Evolutionary conservation across 257 asterid genomes (phyloP).

Genomic region (Capsicum baccatum): DNA sequence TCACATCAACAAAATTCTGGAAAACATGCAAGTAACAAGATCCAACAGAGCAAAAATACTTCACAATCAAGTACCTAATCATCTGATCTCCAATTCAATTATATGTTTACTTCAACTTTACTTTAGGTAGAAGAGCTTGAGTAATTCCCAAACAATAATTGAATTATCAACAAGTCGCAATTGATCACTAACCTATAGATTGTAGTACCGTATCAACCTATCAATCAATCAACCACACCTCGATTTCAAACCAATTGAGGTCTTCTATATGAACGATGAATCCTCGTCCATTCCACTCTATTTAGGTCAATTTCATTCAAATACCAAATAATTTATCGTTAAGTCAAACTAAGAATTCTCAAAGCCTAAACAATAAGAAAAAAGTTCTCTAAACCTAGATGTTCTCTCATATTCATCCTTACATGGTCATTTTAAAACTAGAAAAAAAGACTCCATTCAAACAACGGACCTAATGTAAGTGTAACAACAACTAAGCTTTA

Average conservation of each 20-base stretch:
- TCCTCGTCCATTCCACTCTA: background rate
- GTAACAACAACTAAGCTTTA: conserved; percentile 22
- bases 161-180: background rate
- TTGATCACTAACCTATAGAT: background rate
- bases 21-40: background rate
- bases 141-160: background rate
- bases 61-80: background rate
- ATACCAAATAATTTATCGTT: background rate
- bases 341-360: too few relatives aligned
- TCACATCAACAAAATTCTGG: background rate
- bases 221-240: background rate
- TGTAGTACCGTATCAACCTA: background rate
- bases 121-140: background rate
- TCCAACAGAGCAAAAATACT: background rate
- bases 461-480: background rate
- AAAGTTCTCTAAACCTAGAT: background rate
- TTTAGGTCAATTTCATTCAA: conserved; percentile 3
- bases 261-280: background rate
- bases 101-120: background rate
- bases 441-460: background rate
- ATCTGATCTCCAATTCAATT: background rate
- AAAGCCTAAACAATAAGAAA: background rate
- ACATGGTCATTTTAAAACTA: background rate
- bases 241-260: background rate
- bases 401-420: conserved; percentile 1